Percentiles rank a stretch among this genome's conserved stretches.
Conservation (phyloP, 2,329 filamentous ascomycete genomes). For the Aspergillus eucalypticola region DNA sequence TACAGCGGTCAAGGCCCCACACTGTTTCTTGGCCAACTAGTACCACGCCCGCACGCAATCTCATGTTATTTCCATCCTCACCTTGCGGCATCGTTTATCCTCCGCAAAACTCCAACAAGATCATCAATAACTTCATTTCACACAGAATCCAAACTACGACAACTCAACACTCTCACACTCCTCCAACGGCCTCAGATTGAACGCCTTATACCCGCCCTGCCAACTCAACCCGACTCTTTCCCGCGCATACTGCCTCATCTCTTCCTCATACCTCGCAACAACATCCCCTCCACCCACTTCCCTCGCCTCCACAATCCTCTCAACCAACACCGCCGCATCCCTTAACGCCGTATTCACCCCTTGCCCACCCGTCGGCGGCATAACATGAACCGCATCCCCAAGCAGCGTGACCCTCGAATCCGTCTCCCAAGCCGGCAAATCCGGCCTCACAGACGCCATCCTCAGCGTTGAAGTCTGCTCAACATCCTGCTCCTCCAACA, state of each 20-base stretch:
- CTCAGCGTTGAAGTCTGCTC: slow-evolving; percentile 2
- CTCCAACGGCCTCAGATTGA: slow-evolving; percentile 22
- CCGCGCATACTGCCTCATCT: slow-evolving; percentile 23
- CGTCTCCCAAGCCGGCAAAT: not conserved
- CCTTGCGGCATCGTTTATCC: too few relatives aligned
- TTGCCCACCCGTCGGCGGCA: slow-evolving; percentile 50
- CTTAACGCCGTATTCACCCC: slow-evolving; percentile 49
- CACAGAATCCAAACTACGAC: not conserved
- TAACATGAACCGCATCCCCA: slow-evolving; percentile 49
- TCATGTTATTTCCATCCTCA: too few relatives aligned
- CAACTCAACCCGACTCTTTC: slow-evolving; percentile 24
- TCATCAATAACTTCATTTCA: too few relatives aligned
- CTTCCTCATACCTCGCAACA: slow-evolving; percentile 21
- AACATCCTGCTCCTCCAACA: slow-evolving; percentile 2
- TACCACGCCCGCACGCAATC: too few relatives aligned
- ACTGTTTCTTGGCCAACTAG: too few relatives aligned
- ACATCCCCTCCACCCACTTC: not conserved
- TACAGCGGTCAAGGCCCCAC: too few relatives aligned
- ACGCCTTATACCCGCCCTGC: slow-evolving; percentile 24
- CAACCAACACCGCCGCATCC: not conserved
- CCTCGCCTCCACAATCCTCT: not conserved
- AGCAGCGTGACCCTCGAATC: slow-evolving; percentile 42
- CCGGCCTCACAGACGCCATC: slow-evolving; percentile 1
- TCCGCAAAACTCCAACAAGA: too few relatives aligned
- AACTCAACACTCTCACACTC: slow-evolving; percentile 18